Base-by-base conservation (phyloP, 2,329 filamentous ascomycete species). In the Xylaria sp. region DNA sequence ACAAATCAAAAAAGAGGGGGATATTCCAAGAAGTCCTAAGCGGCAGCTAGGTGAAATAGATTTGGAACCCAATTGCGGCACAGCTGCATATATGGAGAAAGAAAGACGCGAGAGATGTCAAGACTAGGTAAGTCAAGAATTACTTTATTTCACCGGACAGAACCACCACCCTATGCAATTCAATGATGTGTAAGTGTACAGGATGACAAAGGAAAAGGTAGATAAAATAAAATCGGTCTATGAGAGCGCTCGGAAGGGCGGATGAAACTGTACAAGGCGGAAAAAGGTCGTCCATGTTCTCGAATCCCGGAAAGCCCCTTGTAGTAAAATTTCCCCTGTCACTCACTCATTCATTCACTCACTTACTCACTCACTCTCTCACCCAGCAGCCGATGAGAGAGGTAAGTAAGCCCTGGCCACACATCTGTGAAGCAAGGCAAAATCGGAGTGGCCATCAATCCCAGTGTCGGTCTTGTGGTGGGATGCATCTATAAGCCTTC, bases 181-280 rank as follows among this genome's bases (percentile, higher is more conserved):
- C 70, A 64, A 72, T 73, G 74, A 72, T 76, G 73, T 68, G 62
- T 71, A 70, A 69, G 65, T 73, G 76, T 78, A 78, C 76, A 78
- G 71, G 74, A 71, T 73, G 71, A 76, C 71, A 75, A 76, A 73
- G 69, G 76, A 71, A 75, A 75, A 66, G 33, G 25, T 23, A 57
- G 65, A 36, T 39, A 69, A 69, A 71, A 55, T 36, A 56, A 68
- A 67, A 63, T 73, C 59, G 71, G 72, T 75, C 72, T 74, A 72
- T 73, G 69, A 66, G 66, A 71, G 67, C 72, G 72, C 72, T 73
- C 69, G 66, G 71, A 73, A 64, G 69, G 67, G 67, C 67, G 67
- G 69, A 69, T 73, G 67, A 71, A 73, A 73, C 71, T 74, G 75
- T 76, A 76, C 76, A 69, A 63, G 72, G 71, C 67, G 70, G 68